Base-by-base conservation (phyloP, 2,329 filamentous ascomycete genomes). In the Calonectria naviculata region DNA sequence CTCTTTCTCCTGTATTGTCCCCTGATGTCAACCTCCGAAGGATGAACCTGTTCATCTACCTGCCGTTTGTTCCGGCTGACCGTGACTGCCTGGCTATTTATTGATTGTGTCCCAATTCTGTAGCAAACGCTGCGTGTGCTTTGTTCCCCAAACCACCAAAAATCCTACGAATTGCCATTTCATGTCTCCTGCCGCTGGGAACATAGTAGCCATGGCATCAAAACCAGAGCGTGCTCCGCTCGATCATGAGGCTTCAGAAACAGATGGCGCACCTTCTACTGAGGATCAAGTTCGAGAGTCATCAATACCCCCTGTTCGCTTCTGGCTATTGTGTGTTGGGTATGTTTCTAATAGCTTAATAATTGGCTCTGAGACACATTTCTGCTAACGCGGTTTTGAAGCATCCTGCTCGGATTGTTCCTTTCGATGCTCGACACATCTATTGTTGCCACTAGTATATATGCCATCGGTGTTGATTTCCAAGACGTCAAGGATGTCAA, bases 371-470 rank as follows among this genome's bases (percentile, higher is more conserved):
- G 10, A 29, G 4, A 12, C 5, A 13, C 19, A 36, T 28, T 31
- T n/a, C 1, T 12, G 24, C 29, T 31, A n/a, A 47, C n/a, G 52
- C 71, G 13, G 62, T 15, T 26, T 34, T 52, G 17, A 12, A 90
- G 87, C 19, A 80, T 89, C 17, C 86, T 83, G 24, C 79, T 87
- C 7, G 89, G 89, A 4, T 83, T 91, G 1, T 89, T 90, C 65
- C 84, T 92, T 58, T 88, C 90, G 31, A 86, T 90, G 75, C 78
- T 91, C n/a, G 89, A 91, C 78, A 86, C 87, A 1, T 89, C 89
- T 4, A 91, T 92, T 42, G 87, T 92, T 1, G 89, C 89, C 1
- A 91, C 89, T 15, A 88, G 87, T 52, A 79, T 92, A 12, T 88
- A 88, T 74, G 83, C 83, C n/a, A 91, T 91, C 56, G 87, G 86